phyloP scores from a whole-genome alignment of 768 basidiomycete genomes.

The Neoboletus magnificus region DNA sequence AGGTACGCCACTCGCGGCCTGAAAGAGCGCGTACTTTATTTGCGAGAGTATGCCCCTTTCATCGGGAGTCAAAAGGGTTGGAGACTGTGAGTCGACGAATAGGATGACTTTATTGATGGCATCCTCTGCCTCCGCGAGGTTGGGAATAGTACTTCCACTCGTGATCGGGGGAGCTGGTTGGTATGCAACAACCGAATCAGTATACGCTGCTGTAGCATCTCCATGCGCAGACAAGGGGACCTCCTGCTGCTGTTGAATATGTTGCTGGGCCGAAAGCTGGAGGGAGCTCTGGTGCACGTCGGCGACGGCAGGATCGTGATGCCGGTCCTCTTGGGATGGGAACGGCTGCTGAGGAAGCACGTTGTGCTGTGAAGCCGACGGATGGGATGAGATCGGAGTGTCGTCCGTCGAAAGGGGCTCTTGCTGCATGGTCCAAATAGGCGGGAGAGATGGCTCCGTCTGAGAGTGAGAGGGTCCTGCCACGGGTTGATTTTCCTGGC shows the following conservation, averaged over 20 bases:
- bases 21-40: conserved; percentile 54
- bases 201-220: conserved; percentile 24
- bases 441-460: conserved; percentile 24
- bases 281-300: conserved; percentile 29
- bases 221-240: conserved; percentile 28
- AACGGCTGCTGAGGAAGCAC: conserved; percentile 31
- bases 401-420: conserved; percentile 26
- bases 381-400: conserved; percentile 33
- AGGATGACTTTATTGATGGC: conserved; percentile 52
- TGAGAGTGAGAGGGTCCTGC: conserved; percentile 33
- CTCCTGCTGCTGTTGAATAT: conserved; percentile 29
- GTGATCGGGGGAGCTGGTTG: conserved; percentile 32
- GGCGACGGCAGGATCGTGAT: conserved; percentile 23
- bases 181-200: conserved; percentile 32
- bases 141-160: conserved; percentile 34
- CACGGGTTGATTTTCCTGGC: conserved; percentile 23
- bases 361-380: conserved; percentile 26
- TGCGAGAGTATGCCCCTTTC: conserved; percentile 43
- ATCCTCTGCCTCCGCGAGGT: conserved; percentile 49
- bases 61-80: conserved; percentile 27
- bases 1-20: conserved; percentile 38
- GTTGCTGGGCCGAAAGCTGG: conserved; percentile 30
- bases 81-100: conserved; percentile 46
- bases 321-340: conserved; percentile 25
- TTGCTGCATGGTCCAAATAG: conserved; percentile 34